Evolutionary conservation across 176 grass and related monocot species (phyloP).

Genomic region (Ananas comosus): DNA sequence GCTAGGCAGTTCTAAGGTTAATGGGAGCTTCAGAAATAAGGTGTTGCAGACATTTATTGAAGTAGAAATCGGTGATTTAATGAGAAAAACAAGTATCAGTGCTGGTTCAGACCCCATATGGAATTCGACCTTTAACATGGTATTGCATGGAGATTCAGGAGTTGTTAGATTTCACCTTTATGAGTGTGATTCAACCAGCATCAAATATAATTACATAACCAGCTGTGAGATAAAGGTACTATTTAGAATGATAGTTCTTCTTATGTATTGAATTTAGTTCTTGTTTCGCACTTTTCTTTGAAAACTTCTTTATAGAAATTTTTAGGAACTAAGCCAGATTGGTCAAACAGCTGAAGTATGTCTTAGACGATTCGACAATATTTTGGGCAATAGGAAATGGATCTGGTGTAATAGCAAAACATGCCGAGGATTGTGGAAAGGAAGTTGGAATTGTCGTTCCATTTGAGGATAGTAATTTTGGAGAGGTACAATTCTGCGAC

Average conservation of each 20-base stretch:
- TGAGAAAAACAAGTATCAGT: slow-evolving; percentile 63
- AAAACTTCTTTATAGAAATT: slow-evolving; percentile 7
- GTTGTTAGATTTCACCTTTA: slow-evolving; percentile 86
- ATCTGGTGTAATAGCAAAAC: slow-evolving; percentile 73
- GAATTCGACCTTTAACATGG: slow-evolving; percentile 78
- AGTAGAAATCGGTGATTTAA: slow-evolving; percentile 80
- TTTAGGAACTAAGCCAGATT: slow-evolving; percentile 10
- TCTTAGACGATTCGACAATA: slow-evolving; percentile 74
- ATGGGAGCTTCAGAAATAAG: slow-evolving; percentile 28
- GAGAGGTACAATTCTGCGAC: slow-evolving; percentile 45
- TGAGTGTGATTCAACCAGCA: slow-evolving; percentile 65
- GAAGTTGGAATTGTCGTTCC: slow-evolving; percentile 86
- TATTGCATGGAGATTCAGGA: slow-evolving; percentile 78
- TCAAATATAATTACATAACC: slow-evolving; percentile 75
- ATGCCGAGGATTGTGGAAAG: slow-evolving; percentile 58
- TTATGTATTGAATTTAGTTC: background rate
- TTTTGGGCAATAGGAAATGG: slow-evolving; percentile 84
- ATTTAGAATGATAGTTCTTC: background rate
- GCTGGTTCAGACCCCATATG: slow-evolving; percentile 59
- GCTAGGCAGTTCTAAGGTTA: slow-evolving; percentile 3
- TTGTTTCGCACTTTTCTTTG: background rate
- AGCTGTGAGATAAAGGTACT: slow-evolving; percentile 89
- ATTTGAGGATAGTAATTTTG: slow-evolving; percentile 59
- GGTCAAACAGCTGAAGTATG: slow-evolving; percentile 81
- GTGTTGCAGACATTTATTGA: slow-evolving; percentile 53